These are phyloP conservation scores for Eucalyptus tenuipes DNA, from an alignment of 345 rosid genomes.

Conservation along the genomic window DNA sequence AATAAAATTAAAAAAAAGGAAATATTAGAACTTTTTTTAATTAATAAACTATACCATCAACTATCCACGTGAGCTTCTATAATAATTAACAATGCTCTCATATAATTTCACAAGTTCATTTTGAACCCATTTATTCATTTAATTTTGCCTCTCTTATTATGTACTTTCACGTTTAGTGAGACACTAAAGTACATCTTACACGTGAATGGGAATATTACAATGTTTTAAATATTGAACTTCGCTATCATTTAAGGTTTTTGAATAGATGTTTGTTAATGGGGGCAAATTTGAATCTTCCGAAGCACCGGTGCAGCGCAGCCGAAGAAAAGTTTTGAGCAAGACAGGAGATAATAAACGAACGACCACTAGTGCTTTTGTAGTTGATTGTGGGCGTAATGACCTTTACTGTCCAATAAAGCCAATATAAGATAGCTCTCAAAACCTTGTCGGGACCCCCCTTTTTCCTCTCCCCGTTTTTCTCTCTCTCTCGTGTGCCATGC, in stretches of 20 bases:
- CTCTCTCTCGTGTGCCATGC: not conserved
- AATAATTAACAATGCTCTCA: accelerated
- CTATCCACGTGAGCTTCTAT: accelerated
- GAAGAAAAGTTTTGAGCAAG: not conserved
- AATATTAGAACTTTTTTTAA: not conserved
- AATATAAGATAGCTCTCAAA: not conserved
- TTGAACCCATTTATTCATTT: not conserved
- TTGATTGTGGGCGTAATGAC: not conserved
- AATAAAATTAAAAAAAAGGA: not conserved
- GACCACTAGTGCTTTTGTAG: not conserved
- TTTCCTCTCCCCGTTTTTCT: not conserved
- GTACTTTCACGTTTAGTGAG: not conserved
- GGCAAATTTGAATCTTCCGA: not conserved
- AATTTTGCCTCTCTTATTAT: not conserved
- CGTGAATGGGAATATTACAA: not conserved
- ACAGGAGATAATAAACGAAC: not conserved
- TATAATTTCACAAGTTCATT: not conserved
- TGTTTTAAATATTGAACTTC: not conserved
- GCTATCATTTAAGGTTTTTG: not conserved
- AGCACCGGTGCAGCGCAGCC: not conserved
- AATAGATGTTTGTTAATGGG: not conserved
- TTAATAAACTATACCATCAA: not conserved
- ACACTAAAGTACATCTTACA: not conserved
- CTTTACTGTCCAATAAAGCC: not conserved
- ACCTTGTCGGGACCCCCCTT: not conserved